A percentile compares a stretch with the other conserved stretches of the same genome.
These are phyloP conservation scores for Prototheca wickerhamii DNA, from an alignment of 163 green algal species.

Conservation along the genomic window DNA sequence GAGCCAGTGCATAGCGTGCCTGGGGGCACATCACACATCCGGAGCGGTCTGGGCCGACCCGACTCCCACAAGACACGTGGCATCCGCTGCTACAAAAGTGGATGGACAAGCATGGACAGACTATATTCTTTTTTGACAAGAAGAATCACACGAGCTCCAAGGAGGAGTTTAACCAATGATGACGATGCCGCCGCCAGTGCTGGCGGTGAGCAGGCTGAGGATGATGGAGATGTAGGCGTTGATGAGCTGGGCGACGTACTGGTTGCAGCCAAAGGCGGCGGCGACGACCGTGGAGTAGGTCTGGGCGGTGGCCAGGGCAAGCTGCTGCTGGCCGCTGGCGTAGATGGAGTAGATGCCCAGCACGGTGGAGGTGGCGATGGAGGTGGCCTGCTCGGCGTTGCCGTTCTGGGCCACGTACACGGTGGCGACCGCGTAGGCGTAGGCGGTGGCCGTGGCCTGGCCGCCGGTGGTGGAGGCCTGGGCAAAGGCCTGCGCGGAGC, in stretches of 20 bases:
- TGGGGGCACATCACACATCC: too few relatives aligned
- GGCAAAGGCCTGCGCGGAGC: background rate
- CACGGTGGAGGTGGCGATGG: background rate
- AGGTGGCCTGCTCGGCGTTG: background rate
- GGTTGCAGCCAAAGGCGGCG: background rate
- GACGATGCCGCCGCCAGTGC: background rate
- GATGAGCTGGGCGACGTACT: background rate
- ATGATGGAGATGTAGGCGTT: slow-evolving; percentile 5
- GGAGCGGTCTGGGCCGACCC: too few relatives aligned
- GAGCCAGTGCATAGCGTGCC: too few relatives aligned
- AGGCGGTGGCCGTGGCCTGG: background rate
- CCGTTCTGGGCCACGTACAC: background rate
- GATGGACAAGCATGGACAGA: too few relatives aligned
- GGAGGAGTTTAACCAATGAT: too few relatives aligned
- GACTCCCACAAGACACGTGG: too few relatives aligned
- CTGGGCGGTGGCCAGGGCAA: background rate
- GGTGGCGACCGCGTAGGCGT: background rate
- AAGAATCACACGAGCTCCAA: too few relatives aligned
- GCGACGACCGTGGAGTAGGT: background rate
- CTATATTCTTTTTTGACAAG: too few relatives aligned
- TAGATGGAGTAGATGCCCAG: slow-evolving; percentile 3
- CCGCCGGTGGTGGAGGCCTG: background rate
- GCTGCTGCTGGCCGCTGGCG: background rate
- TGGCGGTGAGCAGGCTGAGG: background rate
- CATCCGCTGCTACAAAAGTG: too few relatives aligned